Percentiles rank a stretch among this genome's conserved stretches.
phyloP scores from a whole-genome alignment of 331 rosid species.

The Saraca asoca region DNA sequence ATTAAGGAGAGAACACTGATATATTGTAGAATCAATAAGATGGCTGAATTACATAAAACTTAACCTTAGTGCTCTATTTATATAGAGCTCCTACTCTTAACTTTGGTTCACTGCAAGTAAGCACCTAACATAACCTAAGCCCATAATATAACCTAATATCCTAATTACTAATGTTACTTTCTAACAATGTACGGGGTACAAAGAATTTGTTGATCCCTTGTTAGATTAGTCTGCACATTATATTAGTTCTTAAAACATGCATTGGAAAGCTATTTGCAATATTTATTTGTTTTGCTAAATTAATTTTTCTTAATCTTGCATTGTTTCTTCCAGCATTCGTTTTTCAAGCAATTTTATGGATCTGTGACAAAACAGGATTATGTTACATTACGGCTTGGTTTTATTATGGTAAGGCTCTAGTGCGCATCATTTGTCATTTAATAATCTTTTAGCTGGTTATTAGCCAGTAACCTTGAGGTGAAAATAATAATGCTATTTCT shows the following conservation, averaged over 20 bases:
- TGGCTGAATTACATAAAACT: too few species aligned
- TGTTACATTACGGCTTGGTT: conserved; percentile 60
- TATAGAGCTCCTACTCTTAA: too few species aligned
- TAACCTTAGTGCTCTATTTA: too few species aligned
- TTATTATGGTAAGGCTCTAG: conserved; percentile 55
- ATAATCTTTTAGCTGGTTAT: background rate
- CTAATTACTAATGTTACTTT: too few species aligned
- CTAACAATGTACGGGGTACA: background rate
- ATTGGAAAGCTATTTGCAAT: background rate
- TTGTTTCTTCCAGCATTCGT: conserved; percentile 58
- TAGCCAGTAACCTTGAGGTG: background rate
- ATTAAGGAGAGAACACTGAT: too few species aligned
- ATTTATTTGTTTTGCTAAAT: conserved; percentile 3
- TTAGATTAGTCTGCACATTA: too few species aligned
- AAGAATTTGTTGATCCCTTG: background rate
- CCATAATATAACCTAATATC: too few species aligned
- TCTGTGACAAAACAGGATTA: conserved; percentile 74
- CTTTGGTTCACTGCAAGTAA: too few species aligned
- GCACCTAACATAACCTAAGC: too few species aligned
- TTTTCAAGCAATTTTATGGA: conserved; percentile 69
- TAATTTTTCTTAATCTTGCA: conserved; percentile 15
- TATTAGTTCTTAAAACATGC: conserved; percentile 10
- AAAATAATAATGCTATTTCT: conserved; percentile 10
- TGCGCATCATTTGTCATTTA: conserved; percentile 5
- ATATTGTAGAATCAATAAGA: too few species aligned